Base-by-base conservation (phyloP, 31 red algal genomes). In the Asparagopsis taxiformis region DNA sequence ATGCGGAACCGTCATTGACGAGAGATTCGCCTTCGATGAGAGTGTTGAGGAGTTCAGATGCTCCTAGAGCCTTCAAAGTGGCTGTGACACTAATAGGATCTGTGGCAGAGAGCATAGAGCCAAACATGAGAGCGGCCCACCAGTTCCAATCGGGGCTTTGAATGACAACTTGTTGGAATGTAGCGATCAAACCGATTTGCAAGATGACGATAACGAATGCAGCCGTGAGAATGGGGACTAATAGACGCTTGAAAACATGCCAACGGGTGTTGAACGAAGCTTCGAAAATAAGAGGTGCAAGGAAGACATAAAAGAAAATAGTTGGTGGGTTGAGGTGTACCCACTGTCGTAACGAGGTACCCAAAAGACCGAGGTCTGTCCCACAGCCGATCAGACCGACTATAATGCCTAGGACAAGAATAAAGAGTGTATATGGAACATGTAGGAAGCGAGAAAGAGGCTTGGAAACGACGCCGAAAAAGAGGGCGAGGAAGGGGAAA, bases 1-100 rank as follows among this genome's bases (percentile, higher is more conserved):
- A 94, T 0, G 84, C 96, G n/a, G 91, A 90, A 24, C 96, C 96
- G 64, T 99, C 96, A 44, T 99, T 99, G 74, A 98, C 79, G n/a
- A 99, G 90, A 38, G 91, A 88, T 60, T 99, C 96, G 46, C 96
- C 96, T 55, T 99, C 91, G 51, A 99, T 99, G 3, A 99, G 60
- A 17, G 85, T 90, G 65, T 92, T 88, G 57, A 99, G 73, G 23
- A 69, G 46, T 48, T 94, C 82, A 10, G 82, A 79, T 26, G 88
- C 96, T 13, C 91, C 91, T 17, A 85, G 63, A 28, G 84, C 68
- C 60, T 94, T 90, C 25, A 99, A 75, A 17, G 83, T 88, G n/a
- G 91, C 66, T 31, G 83, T 89, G 29, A 94, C 91, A 61, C 87
- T 87, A 32, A 99, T 82, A 19, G 96, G 91, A 52, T 99, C 96